Evolutionary conservation across 306 rosid genomes (phyloP).

Genomic region (Quercus berberidifolia): DNA sequence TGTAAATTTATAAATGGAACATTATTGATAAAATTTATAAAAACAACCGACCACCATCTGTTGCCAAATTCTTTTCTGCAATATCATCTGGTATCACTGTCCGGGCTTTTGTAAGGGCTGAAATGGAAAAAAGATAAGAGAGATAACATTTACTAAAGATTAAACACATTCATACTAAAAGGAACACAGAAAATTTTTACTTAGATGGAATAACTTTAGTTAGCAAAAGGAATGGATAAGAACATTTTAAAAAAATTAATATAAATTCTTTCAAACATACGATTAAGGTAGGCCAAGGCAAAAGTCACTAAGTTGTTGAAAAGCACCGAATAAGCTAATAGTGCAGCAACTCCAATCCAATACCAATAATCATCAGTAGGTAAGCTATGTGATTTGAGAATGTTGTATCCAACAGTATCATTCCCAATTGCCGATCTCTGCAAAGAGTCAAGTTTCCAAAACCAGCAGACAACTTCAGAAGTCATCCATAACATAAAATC

Average conservation of each 20-base stretch:
- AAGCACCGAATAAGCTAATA: conserved; percentile 40
- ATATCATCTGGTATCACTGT: conserved; percentile 45
- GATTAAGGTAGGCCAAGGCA: conserved; percentile 70
- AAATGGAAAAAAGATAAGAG: conserved; percentile 2
- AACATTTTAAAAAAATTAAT: background rate
- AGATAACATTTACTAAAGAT: background rate
- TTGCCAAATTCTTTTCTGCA: conserved; percentile 32
- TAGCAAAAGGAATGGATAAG: background rate
- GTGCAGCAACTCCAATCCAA: conserved; percentile 60
- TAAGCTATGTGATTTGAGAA: conserved; percentile 51
- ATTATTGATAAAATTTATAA: background rate
- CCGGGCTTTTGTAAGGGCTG: conserved; percentile 62
- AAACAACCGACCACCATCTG: conserved; percentile 36
- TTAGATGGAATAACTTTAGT: background rate
- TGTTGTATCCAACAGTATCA: conserved; percentile 49
- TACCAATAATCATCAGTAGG: conserved; percentile 67
- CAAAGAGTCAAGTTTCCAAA: conserved; percentile 19
- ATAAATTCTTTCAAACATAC: conserved; percentile 43
- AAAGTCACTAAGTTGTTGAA: conserved; percentile 64
- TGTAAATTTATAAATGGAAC: background rate
- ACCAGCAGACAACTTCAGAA: conserved; percentile 7
- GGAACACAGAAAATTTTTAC: background rate
- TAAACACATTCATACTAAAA: background rate
- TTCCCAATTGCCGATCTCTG: conserved; percentile 52
- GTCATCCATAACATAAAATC: background rate